A percentile compares a stretch with the other conserved stretches of the same genome.
Conservation (phyloP, 768 basidiomycete genomes). For the Rhodotorula paludigena region DNA sequence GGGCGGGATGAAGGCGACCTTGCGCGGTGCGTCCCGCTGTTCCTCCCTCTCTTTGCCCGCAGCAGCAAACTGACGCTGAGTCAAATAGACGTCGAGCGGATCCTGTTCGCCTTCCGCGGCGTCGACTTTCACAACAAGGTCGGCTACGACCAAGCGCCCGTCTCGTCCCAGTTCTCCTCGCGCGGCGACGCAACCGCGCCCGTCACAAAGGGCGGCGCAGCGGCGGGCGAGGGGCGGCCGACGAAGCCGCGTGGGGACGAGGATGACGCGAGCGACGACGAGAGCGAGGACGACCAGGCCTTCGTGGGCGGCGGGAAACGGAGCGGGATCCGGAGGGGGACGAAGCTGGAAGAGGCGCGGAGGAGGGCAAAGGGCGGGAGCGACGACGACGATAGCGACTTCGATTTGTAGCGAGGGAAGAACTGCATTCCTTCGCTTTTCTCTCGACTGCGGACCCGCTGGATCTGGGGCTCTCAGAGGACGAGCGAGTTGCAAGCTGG, state of each 20-base stretch:
- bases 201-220: conserved; percentile 5
- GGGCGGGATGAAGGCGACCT: conserved; percentile 56
- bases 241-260: not conserved
- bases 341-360: not conserved
- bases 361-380: not conserved
- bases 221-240: conserved; percentile 8
- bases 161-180: conserved; percentile 19
- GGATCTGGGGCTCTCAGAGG: too few relatives aligned
- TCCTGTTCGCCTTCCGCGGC: conserved; percentile 37
- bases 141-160: conserved; percentile 13
- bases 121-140: conserved; percentile 39
- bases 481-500: too few relatives aligned
- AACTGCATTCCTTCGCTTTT: not conserved
- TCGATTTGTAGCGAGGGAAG: conserved; percentile 17
- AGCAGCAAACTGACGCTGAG: too few relatives aligned
- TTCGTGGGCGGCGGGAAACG: conserved; percentile 31
- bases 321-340: conserved; percentile 30
- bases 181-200: conserved; percentile 30
- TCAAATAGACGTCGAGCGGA: conserved; percentile 32
- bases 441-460: too few relatives aligned
- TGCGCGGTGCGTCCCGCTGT: conserved; percentile 60
- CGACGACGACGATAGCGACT: conserved; percentile 33
- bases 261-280: conserved; percentile 9
- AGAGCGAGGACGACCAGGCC: conserved; percentile 29
- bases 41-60: not conserved